phyloP scores from a whole-genome alignment of 768 basidiomycete species.

The Boletus vinaceobasis region DNA sequence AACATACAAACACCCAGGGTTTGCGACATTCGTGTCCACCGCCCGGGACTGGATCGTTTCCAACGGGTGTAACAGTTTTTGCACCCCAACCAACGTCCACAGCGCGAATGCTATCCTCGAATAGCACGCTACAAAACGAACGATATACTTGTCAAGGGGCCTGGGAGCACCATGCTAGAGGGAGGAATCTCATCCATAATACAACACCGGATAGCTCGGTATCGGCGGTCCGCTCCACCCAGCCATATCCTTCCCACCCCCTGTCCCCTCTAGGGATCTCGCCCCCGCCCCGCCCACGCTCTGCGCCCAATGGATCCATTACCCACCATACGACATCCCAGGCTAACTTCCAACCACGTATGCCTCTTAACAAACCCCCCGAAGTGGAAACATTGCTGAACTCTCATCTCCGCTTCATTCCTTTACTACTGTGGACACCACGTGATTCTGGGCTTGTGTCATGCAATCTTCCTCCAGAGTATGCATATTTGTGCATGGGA shows the following conservation, averaged over 20 bases:
- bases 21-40: background rate
- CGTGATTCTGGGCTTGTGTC: conserved; percentile 28
- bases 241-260: background rate
- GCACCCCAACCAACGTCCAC: background rate
- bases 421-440: conserved; percentile 42
- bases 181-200: background rate
- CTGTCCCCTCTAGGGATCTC: background rate
- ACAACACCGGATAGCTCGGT: background rate
- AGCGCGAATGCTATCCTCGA: background rate
- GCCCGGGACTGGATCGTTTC: background rate
- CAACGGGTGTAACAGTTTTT: background rate
- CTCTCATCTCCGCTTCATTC: conserved; percentile 36
- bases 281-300: background rate
- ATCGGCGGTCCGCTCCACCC: background rate
- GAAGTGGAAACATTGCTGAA: conserved; percentile 44
- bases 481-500: conserved; percentile 44
- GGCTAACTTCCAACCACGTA: background rate
- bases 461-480: conserved; percentile 32
- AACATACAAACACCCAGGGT: conserved; percentile 9
- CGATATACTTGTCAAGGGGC: background rate
- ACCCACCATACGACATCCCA: background rate
- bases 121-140: background rate
- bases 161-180: background rate
- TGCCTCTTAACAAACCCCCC: conserved; percentile 34
- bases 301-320: background rate